These are phyloP conservation scores for Fusarium papillatum DNA, from an alignment of 2,329 filamentous ascomycete species.

Conservation along the genomic window DNA sequence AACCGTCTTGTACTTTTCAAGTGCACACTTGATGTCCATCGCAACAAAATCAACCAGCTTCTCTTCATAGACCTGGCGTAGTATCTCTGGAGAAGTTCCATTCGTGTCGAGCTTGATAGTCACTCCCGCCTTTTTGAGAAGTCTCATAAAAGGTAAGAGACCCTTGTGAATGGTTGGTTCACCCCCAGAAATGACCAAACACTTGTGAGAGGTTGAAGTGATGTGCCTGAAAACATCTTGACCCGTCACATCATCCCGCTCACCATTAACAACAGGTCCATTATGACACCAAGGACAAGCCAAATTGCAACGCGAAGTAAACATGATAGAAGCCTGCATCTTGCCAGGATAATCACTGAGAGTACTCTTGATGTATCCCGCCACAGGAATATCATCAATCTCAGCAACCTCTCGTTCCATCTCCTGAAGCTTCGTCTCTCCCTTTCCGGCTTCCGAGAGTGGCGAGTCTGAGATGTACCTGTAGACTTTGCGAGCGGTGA, in stretches of 20 bases:
- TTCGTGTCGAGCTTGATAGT: constrained; percentile 40
- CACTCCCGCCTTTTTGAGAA: constrained; percentile 26
- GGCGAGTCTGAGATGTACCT: constrained; percentile 12
- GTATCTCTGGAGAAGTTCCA: constrained; percentile 12
- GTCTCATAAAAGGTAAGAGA: constrained; percentile 27
- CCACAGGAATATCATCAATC: constrained; percentile 32
- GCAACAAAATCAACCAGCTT: constrained; percentile 35
- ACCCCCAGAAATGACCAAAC: constrained; percentile 37
- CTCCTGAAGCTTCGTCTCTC: background rate
- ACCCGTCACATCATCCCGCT: constrained; percentile 21
- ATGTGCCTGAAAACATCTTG: constrained; percentile 36
- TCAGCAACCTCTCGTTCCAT: constrained; percentile 23
- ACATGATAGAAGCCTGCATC: constrained; percentile 40
- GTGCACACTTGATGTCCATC: constrained; percentile 42
- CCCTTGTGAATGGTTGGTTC: constrained; percentile 43
- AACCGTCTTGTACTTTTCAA: constrained; percentile 41
- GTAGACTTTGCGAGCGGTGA: constrained; percentile 32
- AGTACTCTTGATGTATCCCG: constrained; percentile 38
- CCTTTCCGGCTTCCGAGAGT: fast-evolving
- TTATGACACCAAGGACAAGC: constrained; percentile 43
- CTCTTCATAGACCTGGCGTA: constrained; percentile 24
- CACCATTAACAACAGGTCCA: constrained; percentile 33
- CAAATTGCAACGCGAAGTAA: constrained; percentile 39
- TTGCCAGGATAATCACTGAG: constrained; percentile 41
- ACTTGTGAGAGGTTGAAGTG: constrained; percentile 32